A percentile compares a stretch with the other conserved stretches of the same genome.
These are phyloP conservation scores for Geosiphon pyriformis DNA, from an alignment of 192 early-diverging fungal species.

Conservation along the genomic window DNA sequence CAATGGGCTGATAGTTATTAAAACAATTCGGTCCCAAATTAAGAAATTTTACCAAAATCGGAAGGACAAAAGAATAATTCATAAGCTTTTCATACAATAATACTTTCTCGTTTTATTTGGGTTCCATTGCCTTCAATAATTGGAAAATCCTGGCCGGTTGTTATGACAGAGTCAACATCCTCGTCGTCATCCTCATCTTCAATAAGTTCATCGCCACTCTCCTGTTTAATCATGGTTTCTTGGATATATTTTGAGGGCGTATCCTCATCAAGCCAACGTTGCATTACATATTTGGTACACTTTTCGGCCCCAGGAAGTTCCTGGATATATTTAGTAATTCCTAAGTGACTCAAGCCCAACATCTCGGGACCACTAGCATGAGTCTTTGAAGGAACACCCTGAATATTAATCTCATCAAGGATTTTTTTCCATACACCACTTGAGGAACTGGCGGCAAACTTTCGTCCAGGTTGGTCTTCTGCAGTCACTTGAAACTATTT, in stretches of 20 bases:
- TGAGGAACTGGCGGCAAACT: constrained; percentile 56
- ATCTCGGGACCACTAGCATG: constrained; percentile 69
- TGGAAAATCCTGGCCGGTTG: neutral
- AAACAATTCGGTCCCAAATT: too few relatives aligned
- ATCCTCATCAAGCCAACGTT: constrained; percentile 29
- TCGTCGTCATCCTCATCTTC: neutral
- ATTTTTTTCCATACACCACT: constrained; percentile 69
- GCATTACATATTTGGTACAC: constrained; percentile 31
- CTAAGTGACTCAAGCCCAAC: constrained; percentile 61
- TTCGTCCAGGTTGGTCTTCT: constrained; percentile 55
- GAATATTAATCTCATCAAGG: constrained; percentile 50
- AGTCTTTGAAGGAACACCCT: constrained; percentile 61
- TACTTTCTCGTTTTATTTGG: neutral
- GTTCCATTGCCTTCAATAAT: neutral
- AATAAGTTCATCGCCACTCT: neutral
- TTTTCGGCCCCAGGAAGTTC: constrained; percentile 30
- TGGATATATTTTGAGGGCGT: neutral
- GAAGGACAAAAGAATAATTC: too few relatives aligned
- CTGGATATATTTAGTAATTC: constrained; percentile 68
- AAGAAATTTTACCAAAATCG: too few relatives aligned
- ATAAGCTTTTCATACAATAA: neutral
- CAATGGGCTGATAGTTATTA: too few relatives aligned
- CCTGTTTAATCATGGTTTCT: neutral
- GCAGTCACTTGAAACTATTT: constrained; percentile 62
- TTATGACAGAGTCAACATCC: neutral